Evolutionary conservation across 257 asterid species (phyloP), one percentile per base, ranked within the genome.

Genomic region (Nicotiana noctiflora): DNA sequence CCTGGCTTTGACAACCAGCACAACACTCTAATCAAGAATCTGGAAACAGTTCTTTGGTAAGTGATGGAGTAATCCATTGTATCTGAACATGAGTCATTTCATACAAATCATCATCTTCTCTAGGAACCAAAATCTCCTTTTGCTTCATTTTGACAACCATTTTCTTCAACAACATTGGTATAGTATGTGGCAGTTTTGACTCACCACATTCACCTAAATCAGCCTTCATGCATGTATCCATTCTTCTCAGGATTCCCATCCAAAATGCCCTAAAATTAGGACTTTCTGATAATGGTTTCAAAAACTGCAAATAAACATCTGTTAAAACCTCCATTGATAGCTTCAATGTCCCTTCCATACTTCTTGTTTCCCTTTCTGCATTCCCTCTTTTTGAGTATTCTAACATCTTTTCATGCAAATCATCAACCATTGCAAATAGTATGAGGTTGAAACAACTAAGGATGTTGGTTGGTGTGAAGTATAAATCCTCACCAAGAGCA

Each of bases 201-300:
- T 85, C 91, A 6, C 99, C 97, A 6, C 90, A 93, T 21, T 81
- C 95, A 13, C 93, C 98, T 76, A 93, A 56, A 52, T 92, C 93
- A 0, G 95, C 96, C 92, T 96, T 96, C 93, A 88, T 94, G 53
- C 96, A 92, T 2, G 97, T 91, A 62, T 90, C 97, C 96, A 96
- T 94, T 77, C 99, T 86, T 80, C 96, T 87, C 44, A 96, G 64
- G 8, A 94, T 86, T 9, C 95, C 97, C 84, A 92, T 65, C 99
- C 99, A 96, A 65, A 93, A 91, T 0, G 96, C 90, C 85, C 95
- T 81, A 21, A 93, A 93, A 79, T 83, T 90, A 12, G 90, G 90
- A 84, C 93, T 88, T 84, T 89, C 99, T 2, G 99, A 87, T 18
- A 95, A 86, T 4, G 92, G 94, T 86, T 86, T 87, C 89, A 94